Base-by-base conservation (phyloP, 352 stramenopile species). In the Phytopythium litorale region DNA sequence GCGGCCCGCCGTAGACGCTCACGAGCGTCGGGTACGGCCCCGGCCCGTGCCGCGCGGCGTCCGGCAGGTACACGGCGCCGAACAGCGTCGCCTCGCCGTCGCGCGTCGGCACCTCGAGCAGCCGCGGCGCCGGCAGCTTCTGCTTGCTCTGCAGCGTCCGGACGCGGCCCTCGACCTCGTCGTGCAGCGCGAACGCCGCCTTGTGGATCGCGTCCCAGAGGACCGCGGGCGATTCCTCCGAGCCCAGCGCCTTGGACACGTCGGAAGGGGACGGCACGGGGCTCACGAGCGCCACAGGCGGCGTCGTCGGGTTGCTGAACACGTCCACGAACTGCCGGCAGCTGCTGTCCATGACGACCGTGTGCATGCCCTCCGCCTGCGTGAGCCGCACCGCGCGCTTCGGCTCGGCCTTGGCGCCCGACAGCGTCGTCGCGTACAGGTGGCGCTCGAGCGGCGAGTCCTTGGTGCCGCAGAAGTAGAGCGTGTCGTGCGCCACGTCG, bases 21-120 rank as follows among this genome's bases (percentile, higher is more conserved):
- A 98, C 97, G 51, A 99, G 86, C 40, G 96, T 92, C 30, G 97
- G 96, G 78, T 98, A 98, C 30, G 96, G 96, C 3, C 94, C 93
- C 23, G 83, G 71, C 4, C 96, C 96, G 68, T 98, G 81, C 37
- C 92, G 71, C 25, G 66, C 56, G 1, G 76, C 63, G 68, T 98
- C 89, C 2, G 97, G 97, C 38, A 85, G 69, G 72, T 98, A 99
- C 13, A 99, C 63, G n/a, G 94, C 96, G 59, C 89, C 89, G 63
- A 97, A 95, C 7, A 98, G 76, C 23, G 71, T 96, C 62, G 89
- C 84, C 28, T 78, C 76, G 12, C 85, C 87, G 60, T 98, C 91
- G 13, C 88, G 85, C 0, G 90, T 94, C n/a, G 82, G 85, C 62
- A 95, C 76, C 38, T 78, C 83, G 57, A 95, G 82, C 58, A 92